Percentiles rank a stretch among this genome's conserved stretches.
Evolutionary conservation across 2,329 filamentous ascomycete species (phyloP).

Genomic region (Fusarium newnesense): DNA sequence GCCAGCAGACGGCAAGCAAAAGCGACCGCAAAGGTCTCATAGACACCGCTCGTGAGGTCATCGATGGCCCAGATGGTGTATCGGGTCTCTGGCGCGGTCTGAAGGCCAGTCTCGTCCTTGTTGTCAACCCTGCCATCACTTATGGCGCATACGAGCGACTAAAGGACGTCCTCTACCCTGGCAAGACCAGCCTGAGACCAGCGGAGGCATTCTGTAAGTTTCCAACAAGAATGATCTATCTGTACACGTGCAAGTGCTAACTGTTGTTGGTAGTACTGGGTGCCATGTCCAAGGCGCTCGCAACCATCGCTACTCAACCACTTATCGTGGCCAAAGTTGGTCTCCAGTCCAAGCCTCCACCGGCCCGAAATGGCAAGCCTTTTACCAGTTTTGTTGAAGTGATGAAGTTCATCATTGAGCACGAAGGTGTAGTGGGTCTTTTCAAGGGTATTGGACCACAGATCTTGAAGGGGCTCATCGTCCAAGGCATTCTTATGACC

Average conservation of each 20-base stretch:
- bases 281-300: conserved; percentile 90
- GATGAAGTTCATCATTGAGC: conserved; percentile 90
- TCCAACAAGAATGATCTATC: background rate
- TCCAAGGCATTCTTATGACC: conserved; percentile 99
- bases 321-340: conserved; percentile 98
- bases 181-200: conserved; percentile 78
- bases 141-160: conserved; percentile 96
- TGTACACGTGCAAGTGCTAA: conserved; percentile 9
- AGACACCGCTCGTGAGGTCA: conserved; percentile 88
- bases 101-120: conserved; percentile 94
- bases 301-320: conserved; percentile 92
- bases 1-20: conserved; percentile 93
- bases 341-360: conserved; percentile 90
- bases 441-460: conserved; percentile 98
- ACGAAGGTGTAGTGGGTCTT: conserved; percentile 84
- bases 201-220: conserved; percentile 91
- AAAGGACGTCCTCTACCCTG: conserved; percentile 80
- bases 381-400: conserved; percentile 96
- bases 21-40: conserved; percentile 85
- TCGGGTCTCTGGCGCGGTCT: conserved; percentile 92
- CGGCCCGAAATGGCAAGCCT: conserved; percentile 84
- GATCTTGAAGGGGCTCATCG: conserved; percentile 89
- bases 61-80: conserved; percentile 90
- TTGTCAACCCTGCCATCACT: conserved; percentile 96
- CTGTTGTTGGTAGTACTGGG: conserved; percentile 75